Evolutionary conservation across 2,329 filamentous ascomycete species (phyloP), one percentile per base, ranked within the genome.

Genomic region (Clonostachys solani): DNA sequence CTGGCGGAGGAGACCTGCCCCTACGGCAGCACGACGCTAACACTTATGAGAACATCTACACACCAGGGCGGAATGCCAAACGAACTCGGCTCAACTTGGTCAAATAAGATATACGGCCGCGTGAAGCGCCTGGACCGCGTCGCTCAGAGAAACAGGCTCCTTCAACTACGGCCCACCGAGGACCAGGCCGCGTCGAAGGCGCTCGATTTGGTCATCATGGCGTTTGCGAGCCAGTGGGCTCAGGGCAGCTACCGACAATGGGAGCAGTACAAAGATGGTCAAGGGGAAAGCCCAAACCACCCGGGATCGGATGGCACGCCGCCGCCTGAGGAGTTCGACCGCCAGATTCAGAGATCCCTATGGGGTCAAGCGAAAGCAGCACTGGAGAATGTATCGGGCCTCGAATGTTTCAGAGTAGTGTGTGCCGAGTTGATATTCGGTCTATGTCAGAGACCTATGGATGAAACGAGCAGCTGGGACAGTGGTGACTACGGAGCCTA

Each of bases 191-290:
- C 66, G 19, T 63, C 66, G 0, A 67, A 61, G 19, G 73, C 74
- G 2, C 57, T 78, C 5, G 68, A 77, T 42, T 52, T 71, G 2
- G 65, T 67, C 1, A 74, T 78, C 41, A 71, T 77, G 62, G 70
- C 75, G 0, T 78, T 78, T 52, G 71, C 75, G 2, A 71, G 72
- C 0, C 75, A 78, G 45, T 78, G 74, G 72, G 62, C 69, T 1
- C 69, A 72, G 42, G 60, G 59, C 5, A 67, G 66, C 19, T 8
- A 33, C 13, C 58, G 58, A 10, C 57, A 58, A 38, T 43, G 48
- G 13, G 52, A 60, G 17, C 8, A 38, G 15, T 38, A 18, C 23
- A 29, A 29, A 29, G 23, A 29, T 10, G 10, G 23, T 29, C 23
- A 29, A 29, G 23, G 23, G 3, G 23, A 29, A 29, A 29, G 23